phyloP scores from a whole-genome alignment of 2,329 filamentous ascomycete genomes.

The Periconia sp. region DNA sequence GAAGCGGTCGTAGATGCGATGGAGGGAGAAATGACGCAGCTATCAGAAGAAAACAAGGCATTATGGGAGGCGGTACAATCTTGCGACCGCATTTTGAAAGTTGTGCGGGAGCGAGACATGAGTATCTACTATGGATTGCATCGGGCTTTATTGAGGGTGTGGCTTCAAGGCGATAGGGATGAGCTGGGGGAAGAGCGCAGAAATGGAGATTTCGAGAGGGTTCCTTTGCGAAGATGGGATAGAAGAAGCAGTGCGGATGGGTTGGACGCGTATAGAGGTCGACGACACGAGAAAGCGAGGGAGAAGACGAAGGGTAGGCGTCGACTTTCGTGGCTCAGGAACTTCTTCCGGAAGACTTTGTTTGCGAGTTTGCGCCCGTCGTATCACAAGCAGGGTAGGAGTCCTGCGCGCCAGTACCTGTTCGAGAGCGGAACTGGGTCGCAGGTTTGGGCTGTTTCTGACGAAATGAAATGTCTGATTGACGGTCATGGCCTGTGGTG shows the following conservation, averaged over 20 bases:
- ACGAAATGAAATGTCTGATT: not conserved
- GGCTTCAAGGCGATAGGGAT: not conserved
- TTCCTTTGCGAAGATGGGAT: not conserved
- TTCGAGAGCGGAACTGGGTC: not conserved
- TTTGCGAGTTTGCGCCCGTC: not conserved
- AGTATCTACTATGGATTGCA: no score
- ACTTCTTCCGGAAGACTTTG: not conserved
- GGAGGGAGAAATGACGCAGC: no score
- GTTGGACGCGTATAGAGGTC: no score
- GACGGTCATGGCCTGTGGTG: not conserved
- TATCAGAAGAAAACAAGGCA: no score
- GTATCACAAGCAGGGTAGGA: not conserved
- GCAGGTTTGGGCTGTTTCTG: not conserved
- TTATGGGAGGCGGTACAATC: no score
- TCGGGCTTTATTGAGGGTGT: no score
- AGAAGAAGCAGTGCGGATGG: not conserved
- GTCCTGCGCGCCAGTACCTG: not conserved
- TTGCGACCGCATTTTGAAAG: no score
- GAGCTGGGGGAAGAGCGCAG: not conserved
- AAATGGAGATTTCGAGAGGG: not conserved
- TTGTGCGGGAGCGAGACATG: no score
- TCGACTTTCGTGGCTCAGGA: not conserved
- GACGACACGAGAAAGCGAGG: not conserved
- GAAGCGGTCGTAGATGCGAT: no score
- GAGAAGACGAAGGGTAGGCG: not conserved